Evolutionary conservation across 2,329 filamentous ascomycete genomes (phyloP).

Genomic region (Acephala macrosclerotiorum): DNA sequence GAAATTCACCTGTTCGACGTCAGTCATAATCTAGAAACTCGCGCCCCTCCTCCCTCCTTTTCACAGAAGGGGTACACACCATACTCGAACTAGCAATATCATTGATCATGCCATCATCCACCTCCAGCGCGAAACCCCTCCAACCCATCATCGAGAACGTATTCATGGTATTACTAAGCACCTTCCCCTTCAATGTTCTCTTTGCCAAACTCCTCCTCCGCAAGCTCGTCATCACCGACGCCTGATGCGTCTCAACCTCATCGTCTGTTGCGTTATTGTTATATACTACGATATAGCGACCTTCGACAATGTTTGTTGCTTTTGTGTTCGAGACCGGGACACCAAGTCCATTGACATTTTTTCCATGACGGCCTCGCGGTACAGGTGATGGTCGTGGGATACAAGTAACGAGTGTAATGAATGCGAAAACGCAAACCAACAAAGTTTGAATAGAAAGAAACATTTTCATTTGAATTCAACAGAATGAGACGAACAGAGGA

Average conservation of each 20-base stretch:
- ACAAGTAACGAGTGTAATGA: constrained; percentile 22
- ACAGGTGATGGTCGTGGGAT: constrained; percentile 14
- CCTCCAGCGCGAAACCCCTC: constrained; percentile 61
- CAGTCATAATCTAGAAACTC: background rate
- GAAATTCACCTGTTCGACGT: constrained; percentile 54
- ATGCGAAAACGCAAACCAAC: background rate
- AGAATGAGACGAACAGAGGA: background rate
- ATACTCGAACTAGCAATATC: constrained; percentile 54
- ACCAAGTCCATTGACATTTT: constrained; percentile 42
- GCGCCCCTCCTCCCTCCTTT: background rate
- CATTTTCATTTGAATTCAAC: background rate
- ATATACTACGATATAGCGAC: constrained; percentile 70
- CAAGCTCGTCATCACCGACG: constrained; percentile 55
- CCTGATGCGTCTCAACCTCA: constrained; percentile 57
- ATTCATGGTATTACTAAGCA: constrained; percentile 49
- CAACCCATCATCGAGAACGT: constrained; percentile 57
- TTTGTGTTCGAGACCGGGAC: constrained; percentile 59
- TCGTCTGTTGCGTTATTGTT: constrained; percentile 59
- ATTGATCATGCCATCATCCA: constrained; percentile 57
- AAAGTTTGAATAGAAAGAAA: background rate
- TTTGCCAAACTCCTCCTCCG: constrained; percentile 64
- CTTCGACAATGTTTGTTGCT: constrained; percentile 57
- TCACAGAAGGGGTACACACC: constrained; percentile 16
- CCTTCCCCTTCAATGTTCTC: constrained; percentile 55
- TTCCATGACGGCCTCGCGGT: constrained; percentile 5